A percentile compares a stretch with the other conserved stretches of the same genome.
Evolutionary conservation across 2,329 filamentous ascomycete genomes (phyloP).

Genomic region (Aspergillus pseudoviridinutans): DNA sequence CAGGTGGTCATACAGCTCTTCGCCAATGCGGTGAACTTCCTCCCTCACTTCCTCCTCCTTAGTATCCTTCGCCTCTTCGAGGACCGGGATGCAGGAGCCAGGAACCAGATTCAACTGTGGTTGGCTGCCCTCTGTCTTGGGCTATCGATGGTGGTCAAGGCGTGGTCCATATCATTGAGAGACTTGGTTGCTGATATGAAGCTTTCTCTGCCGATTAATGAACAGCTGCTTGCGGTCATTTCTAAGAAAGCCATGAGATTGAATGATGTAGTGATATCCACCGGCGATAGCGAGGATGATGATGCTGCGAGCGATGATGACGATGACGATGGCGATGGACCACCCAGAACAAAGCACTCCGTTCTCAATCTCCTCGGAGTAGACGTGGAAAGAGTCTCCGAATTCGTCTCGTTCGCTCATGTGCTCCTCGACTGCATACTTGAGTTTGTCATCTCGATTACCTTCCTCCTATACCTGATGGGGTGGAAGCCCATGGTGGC

Average conservation of each 20-base stretch:
- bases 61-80: conserved; percentile 65
- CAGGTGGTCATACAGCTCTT: conserved; percentile 58
- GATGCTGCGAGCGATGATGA: neutral
- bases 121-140: conserved; percentile 53
- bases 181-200: conserved; percentile 10
- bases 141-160: conserved; percentile 50
- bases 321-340: conserved; percentile 23
- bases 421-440: conserved; percentile 59
- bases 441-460: conserved; percentile 61
- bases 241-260: conserved; percentile 70
- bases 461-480: conserved; percentile 62
- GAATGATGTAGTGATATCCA: conserved; percentile 57
- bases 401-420: conserved; percentile 63
- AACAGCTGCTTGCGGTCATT: conserved; percentile 65
- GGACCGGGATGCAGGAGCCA: conserved; percentile 43
- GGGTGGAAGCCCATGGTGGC: conserved; percentile 65
- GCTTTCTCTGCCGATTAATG: conserved; percentile 54
- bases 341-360: conserved; percentile 49
- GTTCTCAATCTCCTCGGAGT: conserved; percentile 74
- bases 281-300: conserved; percentile 32
- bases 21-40: conserved; percentile 57
- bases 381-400: conserved; percentile 63
- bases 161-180: conserved; percentile 54
- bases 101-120: conserved; percentile 56
- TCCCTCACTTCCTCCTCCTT: conserved; percentile 65